Conservation (phyloP, 2,329 filamentous ascomycete species). For the Trichoderma breve region DNA sequence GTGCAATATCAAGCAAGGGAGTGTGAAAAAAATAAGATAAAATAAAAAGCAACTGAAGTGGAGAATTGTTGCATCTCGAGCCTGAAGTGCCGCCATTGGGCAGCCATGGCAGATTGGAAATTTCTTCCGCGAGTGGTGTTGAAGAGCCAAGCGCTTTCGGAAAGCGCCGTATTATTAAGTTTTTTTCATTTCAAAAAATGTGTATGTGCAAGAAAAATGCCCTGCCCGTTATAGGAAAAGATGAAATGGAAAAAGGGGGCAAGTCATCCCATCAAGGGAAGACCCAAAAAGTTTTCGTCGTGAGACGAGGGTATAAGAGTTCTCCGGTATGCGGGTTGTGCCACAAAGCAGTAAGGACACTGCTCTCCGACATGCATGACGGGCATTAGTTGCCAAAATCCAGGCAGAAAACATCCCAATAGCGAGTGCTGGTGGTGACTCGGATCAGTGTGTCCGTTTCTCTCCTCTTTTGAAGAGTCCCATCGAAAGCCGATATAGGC, state of each 20-base stretch:
- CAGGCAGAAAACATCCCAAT: not conserved
- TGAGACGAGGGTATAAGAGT: conserved; percentile 19
- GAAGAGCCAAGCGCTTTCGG: conserved; percentile 24
- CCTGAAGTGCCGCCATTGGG: conserved; percentile 13
- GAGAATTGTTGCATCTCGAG: conserved; percentile 29
- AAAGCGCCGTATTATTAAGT: conserved; percentile 13
- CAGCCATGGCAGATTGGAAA: conserved; percentile 8
- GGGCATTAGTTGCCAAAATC: conserved; percentile 1
- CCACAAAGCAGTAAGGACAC: conserved; percentile 14
- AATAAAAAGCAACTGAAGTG: conserved; percentile 22
- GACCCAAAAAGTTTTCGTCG: conserved; percentile 11
- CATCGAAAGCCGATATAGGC: not conserved
- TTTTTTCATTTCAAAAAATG: conserved; percentile 8
- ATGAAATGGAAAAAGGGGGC: not conserved
- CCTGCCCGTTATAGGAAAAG: conserved; percentile 6
- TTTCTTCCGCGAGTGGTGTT: conserved; percentile 28
- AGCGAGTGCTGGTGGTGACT: not conserved
- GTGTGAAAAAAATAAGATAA: not conserved
- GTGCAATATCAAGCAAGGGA: conserved; percentile 8
- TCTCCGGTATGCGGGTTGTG: conserved; percentile 4
- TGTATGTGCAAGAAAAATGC: conserved; percentile 18
- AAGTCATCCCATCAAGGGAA: conserved; percentile 11
- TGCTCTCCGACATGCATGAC: conserved; percentile 6
- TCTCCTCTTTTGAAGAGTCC: not conserved
- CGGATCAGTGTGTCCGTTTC: not conserved